A percentile compares a stretch with the other conserved stretches of the same genome.
These are phyloP conservation scores for Solanum aculeatissimum DNA, from an alignment of 305 asterid genomes.

Conservation along the genomic window DNA sequence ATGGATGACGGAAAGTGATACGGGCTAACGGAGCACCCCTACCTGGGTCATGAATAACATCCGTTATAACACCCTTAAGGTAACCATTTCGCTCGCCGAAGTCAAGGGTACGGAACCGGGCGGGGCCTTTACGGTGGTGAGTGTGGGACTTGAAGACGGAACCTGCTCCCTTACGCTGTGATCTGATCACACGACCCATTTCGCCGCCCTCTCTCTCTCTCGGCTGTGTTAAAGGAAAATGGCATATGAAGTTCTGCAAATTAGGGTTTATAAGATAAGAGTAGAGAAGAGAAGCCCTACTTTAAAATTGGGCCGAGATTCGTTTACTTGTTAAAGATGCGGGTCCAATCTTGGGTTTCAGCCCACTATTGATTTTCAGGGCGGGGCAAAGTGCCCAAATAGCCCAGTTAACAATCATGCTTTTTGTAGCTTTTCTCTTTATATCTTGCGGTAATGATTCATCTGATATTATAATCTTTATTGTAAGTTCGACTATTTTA, in stretches of 20 bases:
- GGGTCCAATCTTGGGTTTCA: background rate
- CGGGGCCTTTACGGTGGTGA: constrained; percentile 91
- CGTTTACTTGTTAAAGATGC: background rate
- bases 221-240: background rate
- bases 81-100: constrained; percentile 94
- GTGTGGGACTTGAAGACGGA: constrained; percentile 88
- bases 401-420: background rate
- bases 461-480: no score
- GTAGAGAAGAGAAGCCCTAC: background rate
- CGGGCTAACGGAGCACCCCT: constrained; percentile 95
- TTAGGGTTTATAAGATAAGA: background rate
- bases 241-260: background rate
- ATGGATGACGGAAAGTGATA: constrained; percentile 89
- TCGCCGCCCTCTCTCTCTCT: background rate
- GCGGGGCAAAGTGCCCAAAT: background rate
- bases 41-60: constrained; percentile 88
- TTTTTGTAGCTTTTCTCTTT: background rate
- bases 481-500: background rate
- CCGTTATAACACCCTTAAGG: constrained; percentile 79
- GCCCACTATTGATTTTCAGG: background rate
- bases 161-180: constrained; percentile 97
- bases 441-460: no score
- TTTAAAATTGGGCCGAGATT: background rate
- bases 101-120: constrained; percentile 80
- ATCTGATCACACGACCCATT: constrained; percentile 93